Evolutionary conservation across 2,329 filamentous ascomycete genomes (phyloP), one percentile per base, ranked within the genome.

Genomic region (Trichoderma afroharzianum): DNA sequence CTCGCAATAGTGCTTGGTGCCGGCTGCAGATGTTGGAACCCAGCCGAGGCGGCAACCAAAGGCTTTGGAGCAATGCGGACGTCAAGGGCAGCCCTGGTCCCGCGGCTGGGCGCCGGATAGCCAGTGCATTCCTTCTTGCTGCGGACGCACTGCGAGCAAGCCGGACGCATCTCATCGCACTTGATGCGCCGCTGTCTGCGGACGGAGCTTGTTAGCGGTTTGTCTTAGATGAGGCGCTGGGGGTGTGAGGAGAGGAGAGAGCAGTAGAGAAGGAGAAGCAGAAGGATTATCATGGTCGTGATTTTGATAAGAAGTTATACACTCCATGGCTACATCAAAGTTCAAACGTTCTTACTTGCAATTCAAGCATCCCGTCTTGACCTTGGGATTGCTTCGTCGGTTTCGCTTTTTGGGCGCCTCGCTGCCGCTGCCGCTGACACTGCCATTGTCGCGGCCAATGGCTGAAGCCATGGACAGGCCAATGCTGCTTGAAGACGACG

Each of bases 351-450:
- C 89, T 79, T 83, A 91, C 89, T 91, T 91, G 89, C 89, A 92
- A 79, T 88, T 90, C 76, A 84, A 85, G 79, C 90, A 91, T 53
- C 89, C 89, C 1, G 89, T 91, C 81, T 90, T 91, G 74, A 90
- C 89, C 78, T 91, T 91, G 15, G 87, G 86, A 74, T 84, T 86
- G 78, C 87, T 89, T 32, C 82, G 85, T 69, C 87, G 83, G 15
- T 81, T 82, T 67, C 86, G 83, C 76, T 84, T 87, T 36, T 63
- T 50, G 6, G 71, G 28, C 32, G 36, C 66, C 24, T 63, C 59
- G 8, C 11, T 43, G 21, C 26, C 63, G 7, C 21, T 32, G 21
- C 32, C 53, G 12, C 12, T 43, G 12, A 9, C 43, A 15, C 43
- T 5, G 33, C 28, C 57, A 59, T 11, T 14, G n/a, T 59, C 57